Evolutionary conservation across 169 alveolate genomes (phyloP).

Genomic region (Hepatocystis sp.): DNA sequence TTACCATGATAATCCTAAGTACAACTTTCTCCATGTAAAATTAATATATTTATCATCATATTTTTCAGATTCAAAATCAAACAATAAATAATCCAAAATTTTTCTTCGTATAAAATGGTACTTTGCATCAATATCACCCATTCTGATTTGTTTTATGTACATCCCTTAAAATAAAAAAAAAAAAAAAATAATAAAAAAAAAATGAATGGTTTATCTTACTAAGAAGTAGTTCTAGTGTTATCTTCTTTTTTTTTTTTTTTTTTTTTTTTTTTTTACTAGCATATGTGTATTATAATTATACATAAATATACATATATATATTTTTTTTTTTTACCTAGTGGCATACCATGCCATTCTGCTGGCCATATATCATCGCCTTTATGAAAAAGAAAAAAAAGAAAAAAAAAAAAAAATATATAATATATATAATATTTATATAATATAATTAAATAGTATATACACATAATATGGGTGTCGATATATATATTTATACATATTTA

Average conservation of each 20-base stretch:
- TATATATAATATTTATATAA: no score
- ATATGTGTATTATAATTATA: neutral
- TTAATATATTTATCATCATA: slow-evolving; percentile 25
- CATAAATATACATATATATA: neutral
- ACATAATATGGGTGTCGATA: no score
- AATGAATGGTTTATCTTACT: neutral
- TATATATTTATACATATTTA: neutral
- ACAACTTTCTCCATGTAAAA: slow-evolving; percentile 60
- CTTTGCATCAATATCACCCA: slow-evolving; percentile 67
- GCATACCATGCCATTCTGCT: slow-evolving; percentile 51
- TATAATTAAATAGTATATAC: no score
- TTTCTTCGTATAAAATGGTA: slow-evolving; percentile 41
- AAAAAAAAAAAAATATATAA: neutral
- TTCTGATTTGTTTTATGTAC: slow-evolving; percentile 28
- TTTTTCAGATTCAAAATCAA: slow-evolving; percentile 32
- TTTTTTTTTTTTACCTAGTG: slow-evolving; percentile 22
- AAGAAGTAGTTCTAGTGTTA: neutral
- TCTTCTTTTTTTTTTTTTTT: slow-evolving; percentile 3
- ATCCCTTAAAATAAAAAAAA: slow-evolving; percentile 5
- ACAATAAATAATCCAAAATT: slow-evolving; percentile 31
- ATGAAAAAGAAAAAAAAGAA: neutral
- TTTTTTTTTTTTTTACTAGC: neutral
- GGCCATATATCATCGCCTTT: slow-evolving; percentile 50
- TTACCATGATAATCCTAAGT: slow-evolving; percentile 45
- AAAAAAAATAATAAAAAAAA: neutral